phyloP scores from a whole-genome alignment of 139 green algal species.

The Tetradesmus obliquus region DNA sequence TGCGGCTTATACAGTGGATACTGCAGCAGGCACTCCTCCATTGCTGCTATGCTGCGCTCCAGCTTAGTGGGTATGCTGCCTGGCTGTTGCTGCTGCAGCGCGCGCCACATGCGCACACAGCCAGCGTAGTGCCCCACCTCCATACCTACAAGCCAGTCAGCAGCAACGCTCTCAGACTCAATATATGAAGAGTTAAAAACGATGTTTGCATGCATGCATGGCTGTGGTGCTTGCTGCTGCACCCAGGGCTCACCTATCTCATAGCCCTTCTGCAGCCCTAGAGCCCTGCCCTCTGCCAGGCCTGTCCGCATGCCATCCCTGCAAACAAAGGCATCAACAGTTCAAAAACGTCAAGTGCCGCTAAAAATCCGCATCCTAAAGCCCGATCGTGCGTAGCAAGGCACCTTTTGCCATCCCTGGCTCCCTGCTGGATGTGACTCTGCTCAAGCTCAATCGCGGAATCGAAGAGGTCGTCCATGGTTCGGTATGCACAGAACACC shows the following conservation, averaged over 20 bases:
- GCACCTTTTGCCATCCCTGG: constrained; percentile 53
- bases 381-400: neutral
- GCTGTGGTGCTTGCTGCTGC: neutral
- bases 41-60: constrained; percentile 55
- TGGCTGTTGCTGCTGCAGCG: constrained; percentile 20
- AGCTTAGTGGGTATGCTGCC: constrained; percentile 45
- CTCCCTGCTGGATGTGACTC: constrained; percentile 58
- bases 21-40: constrained; percentile 62
- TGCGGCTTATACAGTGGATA: constrained; percentile 60
- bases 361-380: neutral
- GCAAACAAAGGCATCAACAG: neutral
- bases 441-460: constrained; percentile 57
- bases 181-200: neutral
- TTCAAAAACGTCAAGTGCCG: too few species aligned
- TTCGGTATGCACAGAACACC: neutral
- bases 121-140: constrained; percentile 84
- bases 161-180: neutral
- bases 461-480: constrained; percentile 63
- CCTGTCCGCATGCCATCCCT: constrained; percentile 64
- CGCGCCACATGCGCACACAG: constrained; percentile 62
- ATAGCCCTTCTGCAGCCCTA: constrained; percentile 84
- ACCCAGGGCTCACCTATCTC: constrained; percentile 64
- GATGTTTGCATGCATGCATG: neutral
- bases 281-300: constrained; percentile 64
- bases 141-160: constrained; percentile 47